Evolutionary conservation across 257 asterid genomes (phyloP).

Genomic region (Echites panduratus): DNA sequence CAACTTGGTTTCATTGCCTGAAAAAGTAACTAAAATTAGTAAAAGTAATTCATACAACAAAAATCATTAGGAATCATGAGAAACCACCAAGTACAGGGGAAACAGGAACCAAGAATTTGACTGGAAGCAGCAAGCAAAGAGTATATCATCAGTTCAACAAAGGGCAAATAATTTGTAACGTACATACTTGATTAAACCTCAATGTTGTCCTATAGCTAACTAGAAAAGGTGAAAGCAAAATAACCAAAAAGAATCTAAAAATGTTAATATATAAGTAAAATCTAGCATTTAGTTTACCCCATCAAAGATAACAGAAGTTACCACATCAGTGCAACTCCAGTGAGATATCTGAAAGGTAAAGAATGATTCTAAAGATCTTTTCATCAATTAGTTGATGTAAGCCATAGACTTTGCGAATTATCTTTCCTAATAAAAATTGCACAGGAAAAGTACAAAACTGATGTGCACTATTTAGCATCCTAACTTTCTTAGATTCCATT

Average conservation of each 20-base stretch:
- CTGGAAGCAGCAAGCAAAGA: neutral
- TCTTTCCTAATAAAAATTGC: neutral
- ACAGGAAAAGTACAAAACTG: neutral
- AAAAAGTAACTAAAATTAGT: neutral
- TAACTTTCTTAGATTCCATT: neutral
- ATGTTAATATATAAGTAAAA: neutral
- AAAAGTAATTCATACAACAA: neutral
- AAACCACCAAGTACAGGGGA: neutral
- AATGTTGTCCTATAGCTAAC: neutral
- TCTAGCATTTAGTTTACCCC: too few species aligned
- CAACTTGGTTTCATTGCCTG: conserved; percentile 97
- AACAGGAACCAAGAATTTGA: neutral
- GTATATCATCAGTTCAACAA: neutral
- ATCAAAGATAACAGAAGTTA: neutral
- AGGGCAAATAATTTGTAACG: neutral
- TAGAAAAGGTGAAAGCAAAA: neutral
- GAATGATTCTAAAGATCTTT: neutral
- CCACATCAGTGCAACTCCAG: neutral
- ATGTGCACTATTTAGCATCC: neutral
- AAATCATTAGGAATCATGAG: neutral
- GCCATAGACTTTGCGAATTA: neutral
- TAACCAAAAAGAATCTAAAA: neutral
- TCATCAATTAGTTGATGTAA: neutral
- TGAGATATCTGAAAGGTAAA: neutral
- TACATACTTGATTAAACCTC: neutral